phyloP scores from a whole-genome alignment of 306 rosid species.

The Cercis canadensis region DNA sequence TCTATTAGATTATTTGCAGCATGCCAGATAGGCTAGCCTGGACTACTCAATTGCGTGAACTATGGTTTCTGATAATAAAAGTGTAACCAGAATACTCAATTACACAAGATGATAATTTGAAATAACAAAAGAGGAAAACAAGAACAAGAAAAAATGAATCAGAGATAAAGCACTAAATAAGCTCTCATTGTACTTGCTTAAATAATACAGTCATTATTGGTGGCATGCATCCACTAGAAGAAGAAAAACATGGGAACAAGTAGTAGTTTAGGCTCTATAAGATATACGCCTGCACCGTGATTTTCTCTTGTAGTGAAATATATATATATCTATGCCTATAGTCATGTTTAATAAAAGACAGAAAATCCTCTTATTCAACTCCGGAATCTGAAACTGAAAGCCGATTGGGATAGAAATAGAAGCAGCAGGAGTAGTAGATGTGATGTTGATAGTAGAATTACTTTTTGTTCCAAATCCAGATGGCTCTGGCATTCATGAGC shows the following conservation, averaged over 20 bases:
- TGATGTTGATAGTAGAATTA: background rate
- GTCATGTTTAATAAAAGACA: background rate
- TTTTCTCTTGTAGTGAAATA: background rate
- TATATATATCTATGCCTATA: background rate
- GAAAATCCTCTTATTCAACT: slow-evolving; percentile 29
- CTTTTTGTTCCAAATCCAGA: slow-evolving; percentile 61
- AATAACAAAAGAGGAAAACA: too few species aligned
- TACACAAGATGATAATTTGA: too few species aligned
- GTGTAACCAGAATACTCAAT: background rate
- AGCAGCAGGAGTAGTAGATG: too few species aligned
- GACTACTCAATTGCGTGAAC: background rate
- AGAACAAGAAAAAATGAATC: too few species aligned
- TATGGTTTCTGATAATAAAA: background rate
- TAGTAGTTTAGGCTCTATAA: background rate
- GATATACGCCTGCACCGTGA: background rate
- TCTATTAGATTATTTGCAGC: too few species aligned
- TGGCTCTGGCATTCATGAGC: slow-evolving; percentile 67
- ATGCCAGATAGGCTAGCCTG: too few species aligned
- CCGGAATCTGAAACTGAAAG: background rate
- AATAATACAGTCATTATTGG: too few species aligned
- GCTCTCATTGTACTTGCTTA: too few species aligned
- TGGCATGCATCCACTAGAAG: too few species aligned
- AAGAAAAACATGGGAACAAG: background rate
- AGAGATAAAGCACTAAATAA: too few species aligned
- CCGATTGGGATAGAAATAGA: too few species aligned